Evolutionary conservation across 2,329 filamentous ascomycete genomes (phyloP).

Genomic region (Botrytis aclada): DNA sequence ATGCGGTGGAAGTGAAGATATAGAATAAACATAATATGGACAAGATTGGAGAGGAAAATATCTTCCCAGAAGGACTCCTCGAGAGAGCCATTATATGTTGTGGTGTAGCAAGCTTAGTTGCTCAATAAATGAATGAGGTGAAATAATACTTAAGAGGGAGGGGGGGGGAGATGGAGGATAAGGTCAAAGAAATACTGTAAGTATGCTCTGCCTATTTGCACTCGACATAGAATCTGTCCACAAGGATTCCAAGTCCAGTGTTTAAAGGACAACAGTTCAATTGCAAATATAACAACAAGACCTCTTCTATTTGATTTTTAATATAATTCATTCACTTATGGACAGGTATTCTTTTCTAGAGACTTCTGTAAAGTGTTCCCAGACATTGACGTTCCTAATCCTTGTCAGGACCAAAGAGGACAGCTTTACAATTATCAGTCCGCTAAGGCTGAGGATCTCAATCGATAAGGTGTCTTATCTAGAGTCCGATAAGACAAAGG

Average conservation of each 20-base stretch:
- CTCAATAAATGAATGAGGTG: constrained; percentile 33
- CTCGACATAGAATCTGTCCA: constrained; percentile 36
- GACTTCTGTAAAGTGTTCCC: background rate
- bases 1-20: constrained; percentile 37
- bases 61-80: constrained; percentile 22
- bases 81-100: constrained; percentile 33
- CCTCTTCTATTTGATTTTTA: background rate
- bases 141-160: constrained; percentile 12
- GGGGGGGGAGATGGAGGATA: constrained; percentile 12
- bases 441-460: background rate
- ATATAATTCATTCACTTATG: background rate
- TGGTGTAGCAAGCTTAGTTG: constrained; percentile 24
- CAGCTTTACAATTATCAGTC: constrained; percentile 14
- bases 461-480: constrained; percentile 18
- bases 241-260: constrained; percentile 19
- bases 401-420: constrained; percentile 20
- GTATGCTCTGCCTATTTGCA: constrained; percentile 12
- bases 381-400: background rate
- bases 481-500: background rate
- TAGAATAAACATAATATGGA: constrained; percentile 36
- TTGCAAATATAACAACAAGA: background rate
- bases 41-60: constrained; percentile 32
- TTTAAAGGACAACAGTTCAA: background rate
- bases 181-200: constrained; percentile 14
- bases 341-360: constrained; percentile 3